Base-by-base conservation (phyloP, 192 early-diverging fungal genomes). In the Coemansia sp. region DNA sequence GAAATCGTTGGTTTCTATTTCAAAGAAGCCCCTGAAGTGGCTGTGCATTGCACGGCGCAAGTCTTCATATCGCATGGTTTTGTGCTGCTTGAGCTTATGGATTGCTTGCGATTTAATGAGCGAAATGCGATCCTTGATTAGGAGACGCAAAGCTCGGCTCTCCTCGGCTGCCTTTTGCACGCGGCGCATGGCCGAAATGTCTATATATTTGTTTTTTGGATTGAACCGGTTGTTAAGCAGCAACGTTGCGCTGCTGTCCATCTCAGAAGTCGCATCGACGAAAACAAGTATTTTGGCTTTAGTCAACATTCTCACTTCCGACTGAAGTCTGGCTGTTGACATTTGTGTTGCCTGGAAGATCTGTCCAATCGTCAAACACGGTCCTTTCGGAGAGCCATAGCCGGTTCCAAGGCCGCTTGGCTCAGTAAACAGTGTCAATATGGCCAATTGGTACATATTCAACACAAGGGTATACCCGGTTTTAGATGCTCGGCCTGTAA, bases 371-470 rank as follows among this genome's bases (percentile, higher is more conserved):
- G 39, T 40, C 39, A 40, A 1, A 40, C 16, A 40, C 9, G 1
- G 39, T 15, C 10, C 39, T 0, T 40, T 15, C 16, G 16, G 10
- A 4, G 39, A 40, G 39, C 10, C 39, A 3, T 40, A 13, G 3
- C 16, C 39, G 9, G 39, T 7, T 40, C 39, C 39, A 40, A 40
- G 16, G 9, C 39, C 39, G 9, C 39, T 40, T 40, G 39, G 39
- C 39, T 55, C 58, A 61, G 95, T 96, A 78, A 90, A 98, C 70
- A 92, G 90, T 31, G 93, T 74, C 30, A 98, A 82, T 10, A 98
- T 87, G 33, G 90, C 92, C 89, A 95, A 92, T 75, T 98, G 94
- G 70, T 89, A 95, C 0, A 88, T 88, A n/a, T 91, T 92, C 2
- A 89, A 84, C 66, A 87, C 30, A 28, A 79, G 49, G 7, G 58